A percentile compares a stretch with the other conserved stretches of the same genome.
phyloP scores from a whole-genome alignment of 768 basidiomycete genomes.

The Neoboletus magnificus region DNA sequence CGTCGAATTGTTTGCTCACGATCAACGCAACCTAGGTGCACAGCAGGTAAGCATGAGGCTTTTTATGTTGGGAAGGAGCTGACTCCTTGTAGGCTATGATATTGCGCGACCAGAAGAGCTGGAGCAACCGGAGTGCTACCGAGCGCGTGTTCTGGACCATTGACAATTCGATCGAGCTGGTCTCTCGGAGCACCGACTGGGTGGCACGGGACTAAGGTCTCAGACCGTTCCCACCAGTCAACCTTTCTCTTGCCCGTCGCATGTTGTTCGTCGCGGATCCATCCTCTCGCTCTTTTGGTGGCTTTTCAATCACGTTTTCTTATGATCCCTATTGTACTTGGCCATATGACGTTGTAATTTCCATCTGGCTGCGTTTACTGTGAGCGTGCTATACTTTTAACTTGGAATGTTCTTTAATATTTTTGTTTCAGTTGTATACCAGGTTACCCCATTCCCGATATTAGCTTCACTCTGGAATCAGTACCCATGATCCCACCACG shows the following conservation, averaged over 20 bases:
- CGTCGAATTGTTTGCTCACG: conserved; percentile 87
- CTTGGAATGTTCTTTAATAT: conserved; percentile 12
- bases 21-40: conserved; percentile 93
- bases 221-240: background rate
- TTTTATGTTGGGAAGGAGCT: background rate
- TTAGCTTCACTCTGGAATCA: conserved; percentile 10
- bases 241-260: conserved; percentile 1
- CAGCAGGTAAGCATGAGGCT: conserved; percentile 70
- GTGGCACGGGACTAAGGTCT: conserved; percentile 59
- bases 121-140: conserved; percentile 88
- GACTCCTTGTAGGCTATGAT: conserved; percentile 76
- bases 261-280: conserved; percentile 5
- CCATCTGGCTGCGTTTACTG: conserved; percentile 11
- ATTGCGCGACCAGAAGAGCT: conserved; percentile 90
- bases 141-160: conserved; percentile 92
- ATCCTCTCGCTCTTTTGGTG: conserved; percentile 6
- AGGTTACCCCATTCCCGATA: conserved; percentile 16
- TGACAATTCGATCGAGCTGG: conserved; percentile 86
- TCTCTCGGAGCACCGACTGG: conserved; percentile 84
- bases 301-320: conserved; percentile 3
- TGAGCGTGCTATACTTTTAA: conserved; percentile 7
- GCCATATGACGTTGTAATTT: conserved; percentile 22
- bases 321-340: conserved; percentile 18
- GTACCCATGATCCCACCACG: conserved; percentile 10
- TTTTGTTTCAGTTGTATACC: conserved; percentile 14